phyloP scores from a whole-genome alignment of 192 early-diverging fungal species.

The Cladochytrium replicatum region DNA sequence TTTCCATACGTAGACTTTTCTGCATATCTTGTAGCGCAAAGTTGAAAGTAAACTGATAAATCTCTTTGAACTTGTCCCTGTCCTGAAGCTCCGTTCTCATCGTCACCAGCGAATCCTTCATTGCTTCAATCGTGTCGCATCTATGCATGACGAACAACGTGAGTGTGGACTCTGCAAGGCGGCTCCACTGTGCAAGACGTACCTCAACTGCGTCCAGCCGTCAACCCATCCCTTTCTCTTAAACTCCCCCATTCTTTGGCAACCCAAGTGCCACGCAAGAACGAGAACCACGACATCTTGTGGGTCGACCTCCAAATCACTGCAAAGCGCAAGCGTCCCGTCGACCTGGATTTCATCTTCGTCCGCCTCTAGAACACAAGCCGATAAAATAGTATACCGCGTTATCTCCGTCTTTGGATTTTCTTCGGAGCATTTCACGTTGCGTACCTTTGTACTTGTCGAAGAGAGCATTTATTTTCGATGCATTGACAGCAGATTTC shows the following conservation, averaged over 20 bases:
- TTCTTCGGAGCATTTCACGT: not conserved
- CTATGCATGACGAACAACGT: conserved; percentile 4
- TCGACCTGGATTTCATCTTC: conserved; percentile 59
- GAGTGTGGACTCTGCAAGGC: not conserved
- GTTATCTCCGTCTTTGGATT: not conserved
- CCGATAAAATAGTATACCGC: not conserved
- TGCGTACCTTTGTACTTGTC: conserved; percentile 61
- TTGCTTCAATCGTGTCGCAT: conserved; percentile 55
- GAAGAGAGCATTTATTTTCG: conserved; percentile 50
- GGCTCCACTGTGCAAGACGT: not conserved
- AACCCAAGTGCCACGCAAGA: conserved; percentile 56
- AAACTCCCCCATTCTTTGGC: conserved; percentile 67
- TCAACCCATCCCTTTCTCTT: conserved; percentile 56
- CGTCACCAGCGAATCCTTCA: conserved; percentile 40
- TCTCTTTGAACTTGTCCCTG: conserved; percentile 47
- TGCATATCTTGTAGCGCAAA: conserved; percentile 61
- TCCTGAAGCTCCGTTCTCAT: conserved; percentile 47
- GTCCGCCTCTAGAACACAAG: conserved; percentile 36
- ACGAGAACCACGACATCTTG: conserved; percentile 62
- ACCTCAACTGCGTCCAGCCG: conserved; percentile 59
- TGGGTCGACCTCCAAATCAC: conserved; percentile 63
- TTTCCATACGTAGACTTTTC: conserved; percentile 56
- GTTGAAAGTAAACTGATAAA: conserved; percentile 69
- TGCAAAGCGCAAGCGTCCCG: conserved; percentile 54
- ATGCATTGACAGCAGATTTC: conserved; percentile 8